These are phyloP conservation scores for Eucalyptus sp. DNA, from an alignment of 345 rosid species.

Conservation along the genomic window DNA sequence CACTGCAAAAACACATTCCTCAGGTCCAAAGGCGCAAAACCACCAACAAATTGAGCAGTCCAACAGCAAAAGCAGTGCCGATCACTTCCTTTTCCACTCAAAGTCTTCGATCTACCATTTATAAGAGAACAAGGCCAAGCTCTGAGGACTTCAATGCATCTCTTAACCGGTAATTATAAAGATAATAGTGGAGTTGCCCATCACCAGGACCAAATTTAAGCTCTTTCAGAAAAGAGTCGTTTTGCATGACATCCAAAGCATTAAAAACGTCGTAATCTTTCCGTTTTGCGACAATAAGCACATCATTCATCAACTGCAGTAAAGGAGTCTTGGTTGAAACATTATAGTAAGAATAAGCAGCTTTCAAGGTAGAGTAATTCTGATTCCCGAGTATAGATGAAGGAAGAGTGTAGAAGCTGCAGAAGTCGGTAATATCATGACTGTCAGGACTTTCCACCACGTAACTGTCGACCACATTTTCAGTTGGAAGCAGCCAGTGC, in stretches of 20 bases:
- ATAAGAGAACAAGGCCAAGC: slow-evolving; percentile 86
- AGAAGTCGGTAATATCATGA: slow-evolving; percentile 80
- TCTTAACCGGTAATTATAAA: slow-evolving; percentile 63
- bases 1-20: not conserved
- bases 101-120: not conserved
- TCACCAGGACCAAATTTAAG: slow-evolving; percentile 93
- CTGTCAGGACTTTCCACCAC: slow-evolving; percentile 81
- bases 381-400: slow-evolving; percentile 88
- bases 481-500: slow-evolving; percentile 90
- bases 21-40: not conserved
- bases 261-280: slow-evolving; percentile 88
- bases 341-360: slow-evolving; percentile 92
- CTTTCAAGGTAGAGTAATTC: slow-evolving; percentile 61
- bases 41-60: not conserved
- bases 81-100: not conserved
- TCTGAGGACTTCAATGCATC: slow-evolving; percentile 53
- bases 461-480: slow-evolving; percentile 70
- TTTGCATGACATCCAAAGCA: slow-evolving; percentile 89
- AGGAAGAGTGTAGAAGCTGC: slow-evolving; percentile 96
- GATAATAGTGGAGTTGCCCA: slow-evolving; percentile 91
- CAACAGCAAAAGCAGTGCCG: not conserved
- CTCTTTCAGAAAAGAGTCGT: slow-evolving; percentile 79
- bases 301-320: slow-evolving; percentile 91
- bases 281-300: slow-evolving; percentile 65
- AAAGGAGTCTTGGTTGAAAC: slow-evolving; percentile 72